These are phyloP conservation scores for Danielia reshetovae DNA, from an alignment of 805 yeast species.

Conservation along the genomic window DNA sequence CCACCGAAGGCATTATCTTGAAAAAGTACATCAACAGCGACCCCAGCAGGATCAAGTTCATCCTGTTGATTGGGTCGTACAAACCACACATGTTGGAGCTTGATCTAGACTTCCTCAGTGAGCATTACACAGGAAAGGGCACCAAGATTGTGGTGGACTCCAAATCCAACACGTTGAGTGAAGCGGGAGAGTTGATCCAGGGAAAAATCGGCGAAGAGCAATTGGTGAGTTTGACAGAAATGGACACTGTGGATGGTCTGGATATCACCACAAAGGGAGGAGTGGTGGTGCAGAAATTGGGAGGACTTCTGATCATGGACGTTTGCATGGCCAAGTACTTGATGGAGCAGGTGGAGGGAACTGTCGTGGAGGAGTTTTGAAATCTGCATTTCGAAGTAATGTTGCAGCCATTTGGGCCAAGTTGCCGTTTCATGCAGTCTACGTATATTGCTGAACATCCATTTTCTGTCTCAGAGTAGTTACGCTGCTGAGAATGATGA, in stretches of 20 bases:
- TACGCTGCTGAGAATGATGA: no score
- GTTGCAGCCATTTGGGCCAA: background rate
- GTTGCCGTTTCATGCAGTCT: background rate
- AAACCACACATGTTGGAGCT: slow-evolving; percentile 66
- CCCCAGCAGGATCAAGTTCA: slow-evolving; percentile 29
- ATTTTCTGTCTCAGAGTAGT: no score
- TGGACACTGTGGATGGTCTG: slow-evolving; percentile 17
- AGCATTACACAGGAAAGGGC: slow-evolving; percentile 25
- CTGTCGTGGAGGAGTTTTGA: slow-evolving; percentile 1
- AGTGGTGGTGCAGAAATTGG: slow-evolving; percentile 50
- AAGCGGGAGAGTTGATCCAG: slow-evolving; percentile 64
- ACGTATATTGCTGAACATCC: background rate
- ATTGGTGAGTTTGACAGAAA: slow-evolving; percentile 46
- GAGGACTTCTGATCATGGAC: slow-evolving; percentile 66
- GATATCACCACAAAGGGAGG: slow-evolving; percentile 5
- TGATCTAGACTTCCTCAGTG: slow-evolving; percentile 39
- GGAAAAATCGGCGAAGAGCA: slow-evolving; percentile 33
- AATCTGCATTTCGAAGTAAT: background rate
- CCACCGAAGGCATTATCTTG: slow-evolving; percentile 45
- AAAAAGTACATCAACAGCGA: slow-evolving; percentile 27
- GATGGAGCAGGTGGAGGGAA: slow-evolving; percentile 19
- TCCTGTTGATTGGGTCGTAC: slow-evolving; percentile 63
- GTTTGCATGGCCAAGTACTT: slow-evolving; percentile 47
- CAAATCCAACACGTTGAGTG: slow-evolving; percentile 48
- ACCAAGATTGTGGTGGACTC: slow-evolving; percentile 59